Evolutionary conservation across 2,329 filamentous ascomycete genomes (phyloP), one percentile per base, ranked within the genome.

Genomic region (Scedosporium apiospermum): DNA sequence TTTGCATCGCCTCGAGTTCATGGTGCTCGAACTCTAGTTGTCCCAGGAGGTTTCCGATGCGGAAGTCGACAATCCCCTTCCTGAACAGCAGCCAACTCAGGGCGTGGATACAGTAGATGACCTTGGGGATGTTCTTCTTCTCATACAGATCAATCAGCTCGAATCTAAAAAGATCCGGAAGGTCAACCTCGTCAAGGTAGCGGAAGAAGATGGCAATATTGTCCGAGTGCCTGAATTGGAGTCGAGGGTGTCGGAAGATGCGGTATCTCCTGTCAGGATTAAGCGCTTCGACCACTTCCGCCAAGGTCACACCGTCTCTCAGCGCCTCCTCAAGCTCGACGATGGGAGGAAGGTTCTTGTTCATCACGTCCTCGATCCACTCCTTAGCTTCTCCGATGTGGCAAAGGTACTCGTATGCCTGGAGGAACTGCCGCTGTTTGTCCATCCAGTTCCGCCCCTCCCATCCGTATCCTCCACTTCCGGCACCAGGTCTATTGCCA

Each of bases 101-200:
- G 0, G 95, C 95, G 70, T 99, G 95, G 61, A 99, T 95, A 72
- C 95, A 99, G 77, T 99, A 96, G 65, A 99, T 99, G 72, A 98
- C 96, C 74, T 98, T 99, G 3, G 95, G 95, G 1, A 98, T 96
- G 70, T 99, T 99, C 77, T 99, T 99, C 80, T 98, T 99, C 76
- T 99, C 96, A 78, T 99, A 99, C 12, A 99, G 78, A 75, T 99
- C 95, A 66, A 98, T 96, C 57, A 98, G 81, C 73, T 99, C 95
- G 73, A 99, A 99, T 63, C 93, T 87, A 74, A 99, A 99, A 18
- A 99, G 83, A 69, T 99, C 96, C 1, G 95, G 95, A 3, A 99
- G 79, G 70, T 96, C 90, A 7, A 97, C 87, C 65, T 97, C 91
- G 66, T 93, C 90, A 1, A 99, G 82, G 67, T 96, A 96, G 63